Evolutionary conservation across 176 grass and related monocot genomes (phyloP).

Genomic region (Urochloa ruziziensis): DNA sequence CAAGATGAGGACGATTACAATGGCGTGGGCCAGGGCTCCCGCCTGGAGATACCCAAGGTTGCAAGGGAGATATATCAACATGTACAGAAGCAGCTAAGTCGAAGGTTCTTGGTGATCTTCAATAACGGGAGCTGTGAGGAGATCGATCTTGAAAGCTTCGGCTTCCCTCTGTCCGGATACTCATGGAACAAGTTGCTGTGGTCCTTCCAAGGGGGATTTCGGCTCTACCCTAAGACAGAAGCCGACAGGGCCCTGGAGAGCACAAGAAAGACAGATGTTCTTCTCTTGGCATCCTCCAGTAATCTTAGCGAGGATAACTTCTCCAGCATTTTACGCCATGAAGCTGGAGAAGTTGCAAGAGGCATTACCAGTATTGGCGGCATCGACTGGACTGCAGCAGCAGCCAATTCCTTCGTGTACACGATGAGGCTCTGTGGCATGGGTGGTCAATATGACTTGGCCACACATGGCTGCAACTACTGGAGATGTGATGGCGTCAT

Average conservation of each 20-base stretch:
- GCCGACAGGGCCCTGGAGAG: neutral
- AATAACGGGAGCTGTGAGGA: no score
- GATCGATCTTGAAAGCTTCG: no score
- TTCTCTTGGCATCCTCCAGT: constrained; percentile 3
- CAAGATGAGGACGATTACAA: no score
- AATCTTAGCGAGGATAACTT: no score
- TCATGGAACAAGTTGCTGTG: no score
- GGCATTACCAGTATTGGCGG: neutral
- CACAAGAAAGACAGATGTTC: neutral
- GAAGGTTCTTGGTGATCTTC: no score
- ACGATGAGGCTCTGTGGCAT: neutral
- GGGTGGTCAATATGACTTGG: neutral
- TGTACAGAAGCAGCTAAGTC: neutral
- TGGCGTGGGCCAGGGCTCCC: no score
- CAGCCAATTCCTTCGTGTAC: neutral
- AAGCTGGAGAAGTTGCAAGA: neutral
- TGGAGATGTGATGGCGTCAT: constrained; percentile 26
- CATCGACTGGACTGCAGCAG: neutral
- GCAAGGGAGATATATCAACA: no score
- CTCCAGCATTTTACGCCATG: fast-evolving
- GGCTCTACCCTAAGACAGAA: neutral
- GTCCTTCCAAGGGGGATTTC: neutral
- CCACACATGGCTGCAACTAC: neutral
- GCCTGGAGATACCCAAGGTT: no score
- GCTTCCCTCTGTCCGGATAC: no score